Base-by-base conservation (phyloP, 768 basidiomycete genomes). In the Kwoniella dejecticola region DNA sequence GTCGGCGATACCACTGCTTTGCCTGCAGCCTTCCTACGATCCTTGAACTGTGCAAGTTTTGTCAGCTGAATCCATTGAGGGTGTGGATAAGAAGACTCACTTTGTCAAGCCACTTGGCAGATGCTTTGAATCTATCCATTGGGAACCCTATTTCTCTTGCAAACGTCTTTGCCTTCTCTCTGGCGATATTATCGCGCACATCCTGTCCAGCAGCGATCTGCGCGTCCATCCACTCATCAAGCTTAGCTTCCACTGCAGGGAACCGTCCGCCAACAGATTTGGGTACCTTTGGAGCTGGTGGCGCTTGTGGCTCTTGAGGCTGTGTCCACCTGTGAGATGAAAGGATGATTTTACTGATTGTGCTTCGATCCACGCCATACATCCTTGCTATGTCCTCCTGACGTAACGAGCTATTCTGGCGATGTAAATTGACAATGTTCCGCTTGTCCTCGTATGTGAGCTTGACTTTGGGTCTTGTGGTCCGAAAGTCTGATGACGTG, bases 101-200 rank as follows among this genome's bases (percentile, higher is more conserved):
- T 59, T 78, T 78, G 63, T 78, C 77, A 21, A 73, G 57, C 77
- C 77, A 78, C 48, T 78, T 78, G 0, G 75, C 71, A 12, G 77
- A 78, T 5, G 75, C 77, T 62, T 78, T 78, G 67, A 78, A 78
- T 31, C 75, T 63, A 24, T 76, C 70, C 53, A 67, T 62, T 1
- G 66, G 66, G 38, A 75, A 71, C 4, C 73, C 73, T 46, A 76
- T 71, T 62, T 72, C 67, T 46, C 62, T 54, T 7, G 73, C 77
- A 52, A 78, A 73, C 19, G 52, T 62, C 60, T 75, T 78, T 2
- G 77, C 77, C 60, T 69, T 69, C 3, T 75, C 75, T 33, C 75
- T 49, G 12, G 75, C 73, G 0, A 72, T 55, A 5, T 58, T 52
- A 57, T 78, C 77, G 42, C 70, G 52, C n/a, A 76, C 69, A 44